Evolutionary conservation across 257 asterid species (phyloP).

Genomic region (Lantana camara): DNA sequence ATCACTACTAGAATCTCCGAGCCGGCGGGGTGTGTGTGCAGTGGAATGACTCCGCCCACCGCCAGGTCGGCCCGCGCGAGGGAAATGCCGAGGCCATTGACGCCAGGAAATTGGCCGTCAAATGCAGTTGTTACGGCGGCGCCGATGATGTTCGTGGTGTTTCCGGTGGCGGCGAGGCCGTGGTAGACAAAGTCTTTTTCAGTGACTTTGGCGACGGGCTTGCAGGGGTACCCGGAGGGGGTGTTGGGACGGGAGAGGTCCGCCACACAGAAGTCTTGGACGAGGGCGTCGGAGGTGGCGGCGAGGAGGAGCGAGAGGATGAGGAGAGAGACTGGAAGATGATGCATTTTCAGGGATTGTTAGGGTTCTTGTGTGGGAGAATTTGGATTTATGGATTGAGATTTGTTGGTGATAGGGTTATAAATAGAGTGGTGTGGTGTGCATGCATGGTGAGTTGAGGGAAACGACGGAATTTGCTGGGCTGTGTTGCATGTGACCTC

Average conservation of each 20-base stretch:
- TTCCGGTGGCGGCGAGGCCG: slow-evolving; percentile 41
- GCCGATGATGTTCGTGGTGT: slow-evolving; percentile 48
- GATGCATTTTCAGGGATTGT: slow-evolving; percentile 13
- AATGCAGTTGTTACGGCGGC: slow-evolving; percentile 50
- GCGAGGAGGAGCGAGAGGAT: slow-evolving; percentile 14
- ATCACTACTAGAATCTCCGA: slow-evolving; percentile 46
- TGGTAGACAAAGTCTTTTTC: slow-evolving; percentile 43
- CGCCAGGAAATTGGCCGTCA: slow-evolving; percentile 40
- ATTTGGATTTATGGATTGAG: neutral
- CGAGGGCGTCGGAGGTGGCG: slow-evolving; percentile 35
- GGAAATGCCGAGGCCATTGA: slow-evolving; percentile 56
- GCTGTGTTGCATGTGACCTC: slow-evolving; percentile 25
- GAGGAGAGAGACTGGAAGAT: neutral
- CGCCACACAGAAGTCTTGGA: slow-evolving; percentile 59
- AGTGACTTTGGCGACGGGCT: slow-evolving; percentile 33
- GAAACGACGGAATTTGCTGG: slow-evolving; percentile 7
- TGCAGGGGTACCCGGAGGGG: slow-evolving; percentile 67
- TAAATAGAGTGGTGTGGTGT: slow-evolving; percentile 2
- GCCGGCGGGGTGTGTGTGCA: slow-evolving; percentile 61
- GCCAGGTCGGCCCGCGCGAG: slow-evolving; percentile 53
- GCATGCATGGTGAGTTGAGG: slow-evolving; percentile 18
- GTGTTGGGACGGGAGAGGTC: slow-evolving; percentile 43
- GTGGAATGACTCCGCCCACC: slow-evolving; percentile 50
- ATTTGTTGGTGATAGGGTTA: slow-evolving; percentile 13
- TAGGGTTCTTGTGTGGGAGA: neutral